These are phyloP conservation scores for Liquidambar formosana DNA, from an alignment of 164 flowering plant genomes.

Conservation along the genomic window DNA sequence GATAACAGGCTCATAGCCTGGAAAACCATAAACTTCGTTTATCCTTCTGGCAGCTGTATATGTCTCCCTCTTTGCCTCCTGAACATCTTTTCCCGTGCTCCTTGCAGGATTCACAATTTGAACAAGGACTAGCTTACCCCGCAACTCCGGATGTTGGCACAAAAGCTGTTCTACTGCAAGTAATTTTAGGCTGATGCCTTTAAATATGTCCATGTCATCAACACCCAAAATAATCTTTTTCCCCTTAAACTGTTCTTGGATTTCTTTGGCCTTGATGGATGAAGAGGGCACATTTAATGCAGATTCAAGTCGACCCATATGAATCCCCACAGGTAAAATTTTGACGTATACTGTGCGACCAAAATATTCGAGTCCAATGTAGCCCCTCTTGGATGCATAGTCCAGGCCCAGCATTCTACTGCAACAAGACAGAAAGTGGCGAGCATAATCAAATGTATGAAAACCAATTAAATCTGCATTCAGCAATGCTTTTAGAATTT, in stretches of 20 bases:
- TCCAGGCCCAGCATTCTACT: conserved; percentile 55
- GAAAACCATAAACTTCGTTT: conserved; percentile 31
- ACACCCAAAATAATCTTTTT: conserved; percentile 44
- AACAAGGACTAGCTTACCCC: conserved; percentile 42
- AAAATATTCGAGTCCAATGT: conserved; percentile 51
- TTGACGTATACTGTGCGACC: conserved; percentile 51
- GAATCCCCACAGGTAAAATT: conserved; percentile 50
- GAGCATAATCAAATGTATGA: conserved; percentile 57
- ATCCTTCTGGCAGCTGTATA: conserved; percentile 31
- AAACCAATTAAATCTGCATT: conserved; percentile 54
- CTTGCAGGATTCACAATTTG: conserved; percentile 59
- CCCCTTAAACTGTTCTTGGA: conserved; percentile 34
- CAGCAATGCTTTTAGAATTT: conserved; percentile 39
- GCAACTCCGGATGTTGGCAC: conserved; percentile 25
- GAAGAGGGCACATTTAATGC: conserved; percentile 34
- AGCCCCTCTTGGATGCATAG: conserved; percentile 52
- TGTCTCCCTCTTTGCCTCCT: conserved; percentile 38
- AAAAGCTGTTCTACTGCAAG: conserved; percentile 48
- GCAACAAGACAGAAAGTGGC: conserved; percentile 57
- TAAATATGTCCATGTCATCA: conserved; percentile 63
- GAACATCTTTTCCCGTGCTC: conserved; percentile 44
- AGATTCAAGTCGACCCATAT: conserved; percentile 43
- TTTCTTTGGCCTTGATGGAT: conserved; percentile 33
- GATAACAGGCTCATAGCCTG: conserved; percentile 43
- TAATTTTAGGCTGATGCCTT: conserved; percentile 50